phyloP scores from a whole-genome alignment of 345 rosid genomes.

The Xanthoceras sorbifolium region DNA sequence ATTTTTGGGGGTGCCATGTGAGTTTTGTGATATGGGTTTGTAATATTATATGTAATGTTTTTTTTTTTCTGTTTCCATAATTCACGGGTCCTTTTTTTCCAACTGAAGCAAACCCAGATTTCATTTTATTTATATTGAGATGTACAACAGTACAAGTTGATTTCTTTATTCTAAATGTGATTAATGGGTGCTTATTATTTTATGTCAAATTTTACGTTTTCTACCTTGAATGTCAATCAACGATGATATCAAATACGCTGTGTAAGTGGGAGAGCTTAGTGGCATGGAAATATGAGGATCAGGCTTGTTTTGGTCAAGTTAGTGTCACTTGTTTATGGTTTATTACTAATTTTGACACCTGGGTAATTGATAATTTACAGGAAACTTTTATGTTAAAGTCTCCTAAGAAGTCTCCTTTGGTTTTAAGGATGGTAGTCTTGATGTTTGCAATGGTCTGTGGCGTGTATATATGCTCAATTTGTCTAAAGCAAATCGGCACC shows the following conservation, averaged over 20 bases:
- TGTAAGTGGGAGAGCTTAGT: conserved; percentile 13
- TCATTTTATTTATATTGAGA: conserved; percentile 20
- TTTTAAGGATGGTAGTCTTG: conserved; percentile 81
- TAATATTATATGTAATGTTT: conserved; percentile 2
- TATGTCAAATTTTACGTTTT: background rate
- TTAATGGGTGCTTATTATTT: background rate
- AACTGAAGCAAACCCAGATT: conserved; percentile 35
- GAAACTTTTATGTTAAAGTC: conserved; percentile 67
- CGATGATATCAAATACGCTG: background rate
- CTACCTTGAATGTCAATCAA: background rate
- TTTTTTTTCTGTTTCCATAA: conserved; percentile 10
- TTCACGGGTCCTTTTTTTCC: conserved; percentile 19
- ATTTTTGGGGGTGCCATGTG: conserved; percentile 17
- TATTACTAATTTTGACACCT: conserved; percentile 9
- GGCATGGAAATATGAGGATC: background rate
- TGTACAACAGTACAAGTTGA: conserved; percentile 11
- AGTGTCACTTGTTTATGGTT: background rate
- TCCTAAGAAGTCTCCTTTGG: conserved; percentile 83
- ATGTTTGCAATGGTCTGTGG: conserved; percentile 78
- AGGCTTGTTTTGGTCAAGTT: background rate
- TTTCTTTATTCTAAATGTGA: conserved; percentile 11
- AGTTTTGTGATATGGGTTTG: conserved; percentile 38
- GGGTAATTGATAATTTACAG: conserved; percentile 42
- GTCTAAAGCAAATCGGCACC: conserved; percentile 74
- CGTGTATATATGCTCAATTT: conserved; percentile 79